Evolutionary conservation across 768 basidiomycete species (phyloP), one percentile per base, ranked within the genome.

Genomic region (Russula sp.): DNA sequence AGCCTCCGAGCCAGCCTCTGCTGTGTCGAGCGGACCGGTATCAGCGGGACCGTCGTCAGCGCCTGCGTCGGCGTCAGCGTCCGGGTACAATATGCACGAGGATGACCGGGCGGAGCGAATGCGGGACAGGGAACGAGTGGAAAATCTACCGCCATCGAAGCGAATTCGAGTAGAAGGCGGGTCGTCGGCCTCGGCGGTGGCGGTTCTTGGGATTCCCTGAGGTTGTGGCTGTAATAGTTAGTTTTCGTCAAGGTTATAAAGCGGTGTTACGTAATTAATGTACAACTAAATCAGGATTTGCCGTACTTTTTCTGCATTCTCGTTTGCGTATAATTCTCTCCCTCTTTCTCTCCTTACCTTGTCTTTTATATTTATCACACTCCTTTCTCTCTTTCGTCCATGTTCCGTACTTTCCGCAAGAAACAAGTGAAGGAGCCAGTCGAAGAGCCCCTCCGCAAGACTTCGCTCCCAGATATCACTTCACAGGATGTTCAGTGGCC

Each of bases 401-500:
- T 91, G 88, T 90, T 90, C 74, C 85, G 84, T 68, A 65, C 63
- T 58, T 87, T 88, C 71, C 86, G 89, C 65, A 84, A 88, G 70
- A 89, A 85, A 74, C 79, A 83, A 63, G 76, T 74, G 64, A 78
- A 70, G 84, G 79, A 78, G 79, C 81, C 76, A 75, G 74, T 70
- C 77, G 81, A 70, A 75, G 72, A 60, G 24, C 68, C 76, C 1
- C 79, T 92, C 58, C 86, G 84, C 70, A 80, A 85, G 46, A 88
- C 90, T 9, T 92, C 90, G 56, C 81, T 93, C 42, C 92, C 92
- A 62, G 85, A 90, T 71, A 81, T 93, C 69, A 80, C 78, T 58
- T 81, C 86, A 50, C 87, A 85, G 71, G 89, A 86, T 40, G 88
- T 91, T 44, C 87, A 87, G 62, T 94, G 92, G 92, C 92, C 92